Evolutionary conservation across 2,329 filamentous ascomycete species (phyloP), one percentile per base, ranked within the genome.

Genomic region (Alternaria consortialis): DNA sequence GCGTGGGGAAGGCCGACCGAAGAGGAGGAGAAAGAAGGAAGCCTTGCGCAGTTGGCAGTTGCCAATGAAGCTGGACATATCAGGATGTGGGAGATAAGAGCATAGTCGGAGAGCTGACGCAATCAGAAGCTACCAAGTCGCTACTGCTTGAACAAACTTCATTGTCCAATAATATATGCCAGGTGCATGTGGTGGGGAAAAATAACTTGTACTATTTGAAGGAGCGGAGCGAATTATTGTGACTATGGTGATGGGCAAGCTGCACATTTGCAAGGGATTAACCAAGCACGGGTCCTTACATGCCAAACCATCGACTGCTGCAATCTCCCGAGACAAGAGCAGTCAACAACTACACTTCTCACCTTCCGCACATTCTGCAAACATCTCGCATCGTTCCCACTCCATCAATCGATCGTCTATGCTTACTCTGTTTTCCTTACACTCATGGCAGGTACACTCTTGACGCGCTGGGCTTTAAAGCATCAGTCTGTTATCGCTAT

Each of bases 21-120:
- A 46, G 83, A 83, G 44, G 81, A 87, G 15, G 86, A 84, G 68
- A 73, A 93, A 36, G 93, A 91, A 81, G 92, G 80, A 6, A 74
- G 74, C 55, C 54, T 74, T 27, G 75, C 74, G 8, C 69, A 94
- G 71, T 77, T 99, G 66, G 92, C 92, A 11, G 91, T 98, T 53
- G 94, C 89, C 17, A 98, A 97, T 74, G 94, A 98, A 76, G 84
- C 86, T 60, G 95, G 95, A 12, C 94, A 93, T 81, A 91, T 98
- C 64, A 86, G 92, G 64, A 78, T 97, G 76, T 99, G 94, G 93
- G 93, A 97, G 82, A 71, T 79, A 37, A 71, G 76, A 59, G 75
- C 69, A 4, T 77, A 59, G 69, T 53, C 20, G n/a, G 29, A 15
- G 47, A 20, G 12, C 6, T n/a, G 27, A 36, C 15, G 20, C 31